Conservation (phyloP, 768 basidiomycete species). For the Trametopsis cervina region DNA sequence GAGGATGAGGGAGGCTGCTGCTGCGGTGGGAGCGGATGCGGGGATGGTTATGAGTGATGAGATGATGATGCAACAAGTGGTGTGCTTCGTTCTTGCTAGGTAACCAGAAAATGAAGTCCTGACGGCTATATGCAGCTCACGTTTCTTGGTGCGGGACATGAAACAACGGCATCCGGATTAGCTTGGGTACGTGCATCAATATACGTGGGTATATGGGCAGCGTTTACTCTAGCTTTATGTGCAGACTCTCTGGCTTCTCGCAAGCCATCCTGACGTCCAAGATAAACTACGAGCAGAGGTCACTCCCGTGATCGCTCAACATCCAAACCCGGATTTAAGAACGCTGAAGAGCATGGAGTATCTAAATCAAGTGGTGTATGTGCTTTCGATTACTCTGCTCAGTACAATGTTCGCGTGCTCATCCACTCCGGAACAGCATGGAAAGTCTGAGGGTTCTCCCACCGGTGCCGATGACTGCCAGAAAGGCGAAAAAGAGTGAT, state of each 20-base stretch:
- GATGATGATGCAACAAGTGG: constrained; percentile 23
- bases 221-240: neutral
- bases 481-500: neutral
- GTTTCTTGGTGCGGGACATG: constrained; percentile 19
- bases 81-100: too few relatives aligned
- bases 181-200: constrained; percentile 17
- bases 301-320: neutral
- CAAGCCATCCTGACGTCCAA: constrained; percentile 22
- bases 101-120: too few relatives aligned
- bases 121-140: neutral
- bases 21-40: constrained; percentile 43
- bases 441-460: neutral
- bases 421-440: too few relatives aligned
- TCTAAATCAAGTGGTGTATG: neutral
- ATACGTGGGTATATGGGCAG: neutral
- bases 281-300: constrained; percentile 24
- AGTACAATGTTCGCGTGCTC: too few relatives aligned
- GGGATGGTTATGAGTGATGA: constrained; percentile 29
- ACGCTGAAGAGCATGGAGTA: neutral
- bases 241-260: constrained; percentile 20
- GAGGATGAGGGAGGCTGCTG: constrained; percentile 33
- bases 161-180: constrained; percentile 25
- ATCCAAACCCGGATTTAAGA: neutral
- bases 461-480: neutral
- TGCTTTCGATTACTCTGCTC: neutral